Percentiles rank a stretch among this genome's conserved stretches.
Conservation (phyloP, 1,284 basidiomycete genomes). For the Ganoderma lingzhi region DNA sequence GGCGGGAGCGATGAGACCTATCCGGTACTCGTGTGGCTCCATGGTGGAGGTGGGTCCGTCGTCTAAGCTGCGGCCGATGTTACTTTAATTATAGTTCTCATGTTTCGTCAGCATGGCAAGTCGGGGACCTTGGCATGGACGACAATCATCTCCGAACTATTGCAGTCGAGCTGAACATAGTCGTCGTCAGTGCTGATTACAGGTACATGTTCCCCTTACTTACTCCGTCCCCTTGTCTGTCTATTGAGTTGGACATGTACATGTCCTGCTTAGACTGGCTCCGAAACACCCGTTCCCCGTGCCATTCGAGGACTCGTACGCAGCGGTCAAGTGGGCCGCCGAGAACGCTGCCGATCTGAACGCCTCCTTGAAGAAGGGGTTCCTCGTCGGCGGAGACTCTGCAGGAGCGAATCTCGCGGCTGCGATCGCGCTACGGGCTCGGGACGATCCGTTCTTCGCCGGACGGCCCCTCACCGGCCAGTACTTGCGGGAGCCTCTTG, state of each 20-base stretch:
- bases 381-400: conserved; percentile 38
- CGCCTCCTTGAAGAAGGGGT: conserved; percentile 28
- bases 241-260: too few relatives aligned
- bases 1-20: conserved; percentile 9
- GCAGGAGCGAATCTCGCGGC: conserved; percentile 37
- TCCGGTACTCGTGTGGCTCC: conserved; percentile 25
- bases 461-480: conserved; percentile 26
- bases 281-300: conserved; percentile 18
- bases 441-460: conserved; percentile 34
- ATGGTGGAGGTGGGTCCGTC: conserved; percentile 24
- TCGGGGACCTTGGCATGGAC: conserved; percentile 29
- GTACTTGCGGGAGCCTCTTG: conserved; percentile 11
- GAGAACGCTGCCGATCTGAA: conserved; percentile 16
- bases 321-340: conserved; percentile 31
- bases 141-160: conserved; percentile 29
- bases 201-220: conserved; percentile 14
- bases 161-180: conserved; percentile 31
- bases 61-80: background rate
- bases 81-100: background rate
- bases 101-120: conserved; percentile 18
- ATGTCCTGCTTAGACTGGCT: conserved; percentile 17
- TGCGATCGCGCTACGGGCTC: conserved; percentile 30
- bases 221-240: background rate
- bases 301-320: conserved; percentile 12
- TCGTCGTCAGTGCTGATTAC: conserved; percentile 35